These are phyloP conservation scores for Gossypium trilobum DNA, from an alignment of 441 rosid species.

Conservation along the genomic window DNA sequence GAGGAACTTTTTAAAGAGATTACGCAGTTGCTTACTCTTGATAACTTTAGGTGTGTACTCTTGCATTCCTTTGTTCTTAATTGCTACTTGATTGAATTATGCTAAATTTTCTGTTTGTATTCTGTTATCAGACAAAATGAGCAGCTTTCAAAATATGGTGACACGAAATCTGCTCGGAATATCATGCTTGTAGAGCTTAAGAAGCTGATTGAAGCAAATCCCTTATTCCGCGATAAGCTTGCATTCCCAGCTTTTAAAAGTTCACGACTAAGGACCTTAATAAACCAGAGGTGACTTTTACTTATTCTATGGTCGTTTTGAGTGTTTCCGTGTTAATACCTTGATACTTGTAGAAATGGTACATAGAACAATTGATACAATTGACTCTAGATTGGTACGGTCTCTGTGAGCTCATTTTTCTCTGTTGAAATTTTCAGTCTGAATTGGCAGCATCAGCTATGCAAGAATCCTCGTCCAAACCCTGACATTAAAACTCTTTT, in stretches of 20 bases:
- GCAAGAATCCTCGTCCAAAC: slow-evolving; percentile 59
- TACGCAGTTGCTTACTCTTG: slow-evolving; percentile 44
- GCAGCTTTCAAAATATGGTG: slow-evolving; percentile 88
- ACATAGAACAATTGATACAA: neutral
- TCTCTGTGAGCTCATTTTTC: slow-evolving; percentile 1
- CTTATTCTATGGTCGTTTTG: neutral
- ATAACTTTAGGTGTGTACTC: slow-evolving; percentile 38
- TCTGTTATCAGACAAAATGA: slow-evolving; percentile 59
- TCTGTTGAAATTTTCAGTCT: slow-evolving; percentile 32
- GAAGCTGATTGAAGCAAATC: slow-evolving; percentile 82
- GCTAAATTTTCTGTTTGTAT: slow-evolving; percentile 1
- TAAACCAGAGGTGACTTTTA: slow-evolving; percentile 66
- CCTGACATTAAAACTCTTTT: slow-evolving; percentile 67
- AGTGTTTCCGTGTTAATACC: neutral
- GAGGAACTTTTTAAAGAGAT: slow-evolving; percentile 60
- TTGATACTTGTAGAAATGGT: neutral
- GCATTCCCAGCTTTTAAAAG: slow-evolving; percentile 58
- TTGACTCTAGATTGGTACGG: neutral
- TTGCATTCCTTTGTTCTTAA: neutral
- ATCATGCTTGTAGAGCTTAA: slow-evolving; percentile 81
- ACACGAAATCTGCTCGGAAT: slow-evolving; percentile 73
- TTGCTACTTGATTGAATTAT: neutral
- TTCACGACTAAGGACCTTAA: slow-evolving; percentile 72
- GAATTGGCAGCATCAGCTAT: slow-evolving; percentile 72
- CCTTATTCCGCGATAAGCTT: slow-evolving; percentile 80